Evolutionary conservation across 2,329 filamentous ascomycete species (phyloP).

Genomic region (Trichocomaceae sp.): DNA sequence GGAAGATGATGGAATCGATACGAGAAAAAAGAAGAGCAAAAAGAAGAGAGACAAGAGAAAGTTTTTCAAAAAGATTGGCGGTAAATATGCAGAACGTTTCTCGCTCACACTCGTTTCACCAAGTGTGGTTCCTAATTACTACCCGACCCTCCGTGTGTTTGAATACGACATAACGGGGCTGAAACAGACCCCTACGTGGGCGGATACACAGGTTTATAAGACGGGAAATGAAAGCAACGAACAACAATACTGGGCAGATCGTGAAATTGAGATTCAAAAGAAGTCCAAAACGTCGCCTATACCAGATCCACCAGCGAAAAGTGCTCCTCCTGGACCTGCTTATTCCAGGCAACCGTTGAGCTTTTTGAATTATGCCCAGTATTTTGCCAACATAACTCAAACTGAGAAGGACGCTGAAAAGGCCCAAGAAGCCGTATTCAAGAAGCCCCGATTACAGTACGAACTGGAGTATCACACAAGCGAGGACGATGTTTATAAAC

Average conservation of each 20-base stretch:
- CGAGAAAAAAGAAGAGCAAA: slow-evolving; percentile 40
- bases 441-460: slow-evolving; percentile 58
- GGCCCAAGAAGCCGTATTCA: slow-evolving; percentile 12
- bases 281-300: slow-evolving; percentile 49
- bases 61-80: slow-evolving; percentile 63
- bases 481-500: slow-evolving; percentile 64
- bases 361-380: slow-evolving; percentile 75
- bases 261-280: slow-evolving; percentile 19
- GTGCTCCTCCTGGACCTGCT: slow-evolving; percentile 72
- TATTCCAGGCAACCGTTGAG: slow-evolving; percentile 82
- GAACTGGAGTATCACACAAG: slow-evolving; percentile 83
- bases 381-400: slow-evolving; percentile 85
- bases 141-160: slow-evolving; percentile 79
- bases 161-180: slow-evolving; percentile 88
- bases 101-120: slow-evolving; percentile 73
- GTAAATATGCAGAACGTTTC: slow-evolving; percentile 77
- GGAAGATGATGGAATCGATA: slow-evolving; percentile 31
- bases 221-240: background rate
- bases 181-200: slow-evolving; percentile 45
- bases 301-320: slow-evolving; percentile 66
- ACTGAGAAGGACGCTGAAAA: slow-evolving; percentile 66
- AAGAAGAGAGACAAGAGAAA: slow-evolving; percentile 35
- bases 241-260: slow-evolving; percentile 1
- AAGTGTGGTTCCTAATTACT: slow-evolving; percentile 88
- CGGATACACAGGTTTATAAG: slow-evolving; percentile 9